A percentile compares a stretch with the other conserved stretches of the same genome.
phyloP scores from a whole-genome alignment of 208 protist species.

The Crithidia acanthocephali region DNA sequence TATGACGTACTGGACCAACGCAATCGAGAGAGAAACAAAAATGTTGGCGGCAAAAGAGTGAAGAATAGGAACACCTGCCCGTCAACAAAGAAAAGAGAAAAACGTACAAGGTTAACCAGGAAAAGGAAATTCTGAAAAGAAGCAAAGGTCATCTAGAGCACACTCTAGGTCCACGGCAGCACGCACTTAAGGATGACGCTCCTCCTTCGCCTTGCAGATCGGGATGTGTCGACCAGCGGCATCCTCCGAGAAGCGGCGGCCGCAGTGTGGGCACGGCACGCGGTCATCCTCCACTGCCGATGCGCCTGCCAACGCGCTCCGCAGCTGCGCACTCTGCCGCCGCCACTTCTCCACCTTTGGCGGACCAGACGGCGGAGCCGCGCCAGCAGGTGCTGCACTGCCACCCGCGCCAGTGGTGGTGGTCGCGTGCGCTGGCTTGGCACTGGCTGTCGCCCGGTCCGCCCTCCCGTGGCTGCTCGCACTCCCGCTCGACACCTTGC shows the following conservation, averaged over 20 bases:
- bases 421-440: background rate
- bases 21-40: no score
- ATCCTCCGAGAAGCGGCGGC: conserved; percentile 46
- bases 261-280: conserved; percentile 52
- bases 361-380: background rate
- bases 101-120: no score
- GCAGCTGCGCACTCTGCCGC: conserved; percentile 49
- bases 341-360: conserved; percentile 33
- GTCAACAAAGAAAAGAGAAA: no score
- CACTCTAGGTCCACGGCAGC: no score
- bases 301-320: conserved; percentile 31
- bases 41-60: no score
- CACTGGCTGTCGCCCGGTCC: background rate
- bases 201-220: conserved; percentile 30
- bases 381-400: background rate
- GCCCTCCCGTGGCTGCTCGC: background rate
- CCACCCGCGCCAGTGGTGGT: background rate
- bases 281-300: conserved; percentile 46
- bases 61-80: no score
- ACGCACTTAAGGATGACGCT: conserved; percentile 12
- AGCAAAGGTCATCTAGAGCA: no score
- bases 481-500: conserved; percentile 5
- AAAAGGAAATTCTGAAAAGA: no score
- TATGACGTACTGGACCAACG: no score
- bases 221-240: conserved; percentile 52